Evolutionary conservation across 2,329 filamentous ascomycete species (phyloP), one percentile per base, ranked within the genome.

Genomic region (Elsinoe ampelina): DNA sequence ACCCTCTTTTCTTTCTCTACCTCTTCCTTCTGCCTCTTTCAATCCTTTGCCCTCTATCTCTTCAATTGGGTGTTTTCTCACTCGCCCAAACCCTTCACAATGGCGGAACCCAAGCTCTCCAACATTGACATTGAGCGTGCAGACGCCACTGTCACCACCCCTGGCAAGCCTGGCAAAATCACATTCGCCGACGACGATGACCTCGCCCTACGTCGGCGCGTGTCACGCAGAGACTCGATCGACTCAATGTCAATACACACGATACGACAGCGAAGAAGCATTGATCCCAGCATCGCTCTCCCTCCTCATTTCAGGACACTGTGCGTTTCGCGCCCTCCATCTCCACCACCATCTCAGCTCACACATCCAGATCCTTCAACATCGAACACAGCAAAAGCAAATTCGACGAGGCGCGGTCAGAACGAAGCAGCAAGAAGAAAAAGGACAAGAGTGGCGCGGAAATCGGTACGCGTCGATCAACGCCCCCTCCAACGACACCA

Each of bases 301-400:
- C 73, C 73, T 13, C 75, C 75, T 57, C 65, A 68, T 22, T 76
- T 72, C 61, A 66, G 73, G 26, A 76, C 73, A 1, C 61, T 75
- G 58, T 67, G 45, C 57, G 65, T 35, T 6, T 11, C 5, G 10
- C 55, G 26, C 7, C 7, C 20, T 30, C 19, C 13, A 30, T 5
- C 1, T 20, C 47, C 26, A 22, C 35, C 36, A n/a, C 13, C 20
- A 17, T 12, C 19, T 15, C 15, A 13, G 10, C 59, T 62, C 11
- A 63, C 34, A n/a, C 34, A 35, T 20, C 7, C 30, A 65, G 65
- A 10, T 75, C 73, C 1, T 75, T 74, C 59, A 72, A 73, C 58
- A 70, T 76, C 57, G 71, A 68, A 47, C 67, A 70, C 38, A 61
- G 61, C 58, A 66, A 67, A 34, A 60, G 63, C 22, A 63, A 58